Conservation (phyloP, 176 grass and related monocot genomes). For the Chrysopogon serrulatus region DNA sequence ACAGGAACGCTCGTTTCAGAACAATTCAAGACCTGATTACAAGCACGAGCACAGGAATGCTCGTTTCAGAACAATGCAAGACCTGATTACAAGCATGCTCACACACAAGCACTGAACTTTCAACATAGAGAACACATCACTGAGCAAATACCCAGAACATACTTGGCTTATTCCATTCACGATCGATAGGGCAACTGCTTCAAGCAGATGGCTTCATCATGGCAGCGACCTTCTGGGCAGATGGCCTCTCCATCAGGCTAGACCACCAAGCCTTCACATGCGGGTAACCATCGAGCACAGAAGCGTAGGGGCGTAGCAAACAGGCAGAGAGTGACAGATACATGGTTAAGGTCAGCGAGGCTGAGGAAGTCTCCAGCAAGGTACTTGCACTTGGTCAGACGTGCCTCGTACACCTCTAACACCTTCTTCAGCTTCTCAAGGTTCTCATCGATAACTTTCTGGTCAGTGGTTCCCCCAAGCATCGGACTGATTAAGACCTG, state of each 20-base stretch:
- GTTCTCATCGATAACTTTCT: conserved; percentile 34
- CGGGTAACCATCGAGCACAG: conserved; percentile 34
- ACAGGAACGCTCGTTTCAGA: conserved; percentile 21
- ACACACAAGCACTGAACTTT: background rate
- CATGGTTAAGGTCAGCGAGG: conserved; percentile 54
- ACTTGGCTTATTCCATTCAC: conserved; percentile 14
- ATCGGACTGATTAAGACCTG: conserved; percentile 27
- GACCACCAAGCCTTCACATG: conserved; percentile 74
- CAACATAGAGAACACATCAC: conserved; percentile 11
- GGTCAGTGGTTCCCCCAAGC: conserved; percentile 38
- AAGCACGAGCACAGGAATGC: conserved; percentile 35
- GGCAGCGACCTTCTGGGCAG: conserved; percentile 37
- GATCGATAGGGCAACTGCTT: background rate
- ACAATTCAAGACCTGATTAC: background rate
- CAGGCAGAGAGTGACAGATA: conserved; percentile 33
- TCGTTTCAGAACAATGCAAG: conserved; percentile 11
- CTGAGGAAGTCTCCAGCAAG: conserved; percentile 70
- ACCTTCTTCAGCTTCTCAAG: conserved; percentile 53
- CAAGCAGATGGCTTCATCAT: conserved; percentile 39
- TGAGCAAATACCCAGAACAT: background rate
- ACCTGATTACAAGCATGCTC: background rate
- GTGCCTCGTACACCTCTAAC: conserved; percentile 55
- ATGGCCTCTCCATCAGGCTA: conserved; percentile 36
- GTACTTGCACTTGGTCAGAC: conserved; percentile 43
- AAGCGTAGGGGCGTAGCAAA: conserved; percentile 30